Base-by-base conservation (phyloP, 23 red algal genomes). In the Gracilaria domingensis region DNA sequence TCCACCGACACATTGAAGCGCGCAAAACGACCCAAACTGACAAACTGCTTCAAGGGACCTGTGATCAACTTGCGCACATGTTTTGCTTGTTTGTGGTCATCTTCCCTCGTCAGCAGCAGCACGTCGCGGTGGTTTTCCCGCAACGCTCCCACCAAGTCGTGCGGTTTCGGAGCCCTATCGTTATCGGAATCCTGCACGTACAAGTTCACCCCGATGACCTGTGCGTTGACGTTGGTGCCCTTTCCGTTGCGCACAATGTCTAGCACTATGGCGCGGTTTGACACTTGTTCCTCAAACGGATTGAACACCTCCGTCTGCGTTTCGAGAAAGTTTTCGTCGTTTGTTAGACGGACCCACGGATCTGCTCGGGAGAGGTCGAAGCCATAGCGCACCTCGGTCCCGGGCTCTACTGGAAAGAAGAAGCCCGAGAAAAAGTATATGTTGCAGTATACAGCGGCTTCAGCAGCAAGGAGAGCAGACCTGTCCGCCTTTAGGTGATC, bases 391-490 rank as follows among this genome's bases (percentile, higher is more conserved):
- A 93, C 62, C n/a, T 72, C 61, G 34, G 79, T 84, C n/a, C 42
- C 70, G 28, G 79, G 80, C 42, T 82, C 66, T 11, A 78, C 64
- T 28, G 90, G 90, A 38, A 77, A 93, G 32, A 93, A 93, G 30
- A 85, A 75, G 7, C 90, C 90, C 21, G 90, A 93, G 34, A 93
- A 85, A 66, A 93, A 85, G 67, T 93, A 93, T 20, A 93, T 50
- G 81, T 93, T 93, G 64, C 90, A 93, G 25, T 83, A 30, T 14
- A 93, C 37, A 25, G 57, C 69, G 40, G 56, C 60, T 74, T 91
- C n/a, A 12, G 73, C 60, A 67, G 47, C 72, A 66, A 32, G 35
- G 21, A 35, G 58, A 13, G 14, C 54, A 4, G 23, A 2, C 12
- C 14, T 7, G 53, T 62, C 53, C 3, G 54, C n/a, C 24, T 36